These are phyloP conservation scores for Hypoxylon rickii DNA, from an alignment of 495 filamentous ascomycete species.

Conservation along the genomic window DNA sequence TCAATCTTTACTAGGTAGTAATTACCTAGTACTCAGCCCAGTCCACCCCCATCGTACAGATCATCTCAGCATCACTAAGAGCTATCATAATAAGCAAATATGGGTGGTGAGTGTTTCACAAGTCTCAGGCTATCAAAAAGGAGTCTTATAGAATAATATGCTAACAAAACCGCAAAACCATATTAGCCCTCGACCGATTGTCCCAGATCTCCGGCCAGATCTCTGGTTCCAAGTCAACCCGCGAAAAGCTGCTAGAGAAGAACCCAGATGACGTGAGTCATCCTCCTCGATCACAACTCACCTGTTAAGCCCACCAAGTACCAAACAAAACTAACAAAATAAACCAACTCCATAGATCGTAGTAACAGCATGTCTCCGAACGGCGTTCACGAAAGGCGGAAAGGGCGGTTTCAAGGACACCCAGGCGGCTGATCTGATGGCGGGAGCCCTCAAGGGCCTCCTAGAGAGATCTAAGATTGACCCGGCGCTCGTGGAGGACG, in stretches of 20 bases:
- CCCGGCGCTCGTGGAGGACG: conserved; percentile 83
- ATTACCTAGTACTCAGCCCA: no score
- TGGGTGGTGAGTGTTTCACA: conserved; percentile 36
- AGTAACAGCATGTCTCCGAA: conserved; percentile 89
- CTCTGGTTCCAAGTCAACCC: conserved; percentile 46
- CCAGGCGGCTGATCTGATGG: conserved; percentile 80
- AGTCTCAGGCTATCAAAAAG: not conserved
- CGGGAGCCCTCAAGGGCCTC: conserved; percentile 78
- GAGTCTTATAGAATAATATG: not conserved
- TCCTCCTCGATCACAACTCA: not conserved
- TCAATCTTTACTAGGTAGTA: no score
- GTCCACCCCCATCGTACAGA: not conserved
- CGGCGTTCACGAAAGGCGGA: conserved; percentile 88
- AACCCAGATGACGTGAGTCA: conserved; percentile 53
- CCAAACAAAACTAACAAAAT: conserved; percentile 11
- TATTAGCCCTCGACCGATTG: conserved; percentile 51
- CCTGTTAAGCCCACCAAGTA: not conserved
- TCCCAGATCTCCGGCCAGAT: conserved; percentile 53
- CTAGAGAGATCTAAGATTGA: conserved; percentile 84
- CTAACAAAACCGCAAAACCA: conserved; percentile 15
- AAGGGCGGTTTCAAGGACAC: conserved; percentile 97
- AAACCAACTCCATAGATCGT: conserved; percentile 65
- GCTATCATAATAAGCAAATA: conserved; percentile 15
- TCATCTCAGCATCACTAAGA: not conserved
- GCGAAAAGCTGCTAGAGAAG: conserved; percentile 55